Evolutionary conservation across 345 rosid genomes (phyloP).

Genomic region (Eucalyptus polyanthemos): DNA sequence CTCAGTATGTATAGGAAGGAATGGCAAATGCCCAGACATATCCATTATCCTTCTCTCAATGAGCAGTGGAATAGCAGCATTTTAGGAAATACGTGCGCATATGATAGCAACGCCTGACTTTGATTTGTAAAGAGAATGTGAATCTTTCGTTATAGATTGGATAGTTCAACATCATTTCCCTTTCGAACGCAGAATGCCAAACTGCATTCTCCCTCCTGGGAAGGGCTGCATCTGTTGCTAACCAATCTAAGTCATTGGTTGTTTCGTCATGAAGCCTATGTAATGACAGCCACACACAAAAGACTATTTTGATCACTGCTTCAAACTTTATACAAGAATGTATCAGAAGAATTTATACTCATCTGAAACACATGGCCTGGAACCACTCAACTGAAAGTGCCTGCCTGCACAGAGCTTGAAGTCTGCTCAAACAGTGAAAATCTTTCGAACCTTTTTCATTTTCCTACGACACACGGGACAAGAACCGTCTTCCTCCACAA

Average conservation of each 20-base stretch:
- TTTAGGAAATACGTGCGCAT: background rate
- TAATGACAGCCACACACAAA: background rate
- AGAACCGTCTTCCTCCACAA: constrained; percentile 33
- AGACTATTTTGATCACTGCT: background rate
- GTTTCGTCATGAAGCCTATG: background rate
- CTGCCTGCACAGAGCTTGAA: background rate
- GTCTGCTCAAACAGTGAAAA: constrained; percentile 30
- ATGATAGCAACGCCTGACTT: background rate
- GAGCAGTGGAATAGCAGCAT: background rate
- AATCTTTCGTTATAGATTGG: background rate
- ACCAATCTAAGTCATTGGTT: background rate
- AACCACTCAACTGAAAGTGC: background rate
- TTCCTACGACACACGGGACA: constrained; percentile 44
- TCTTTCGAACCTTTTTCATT: constrained; percentile 51
- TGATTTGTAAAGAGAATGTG: background rate
- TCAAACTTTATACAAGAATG: background rate
- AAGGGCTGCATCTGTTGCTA: background rate
- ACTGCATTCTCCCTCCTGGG: background rate
- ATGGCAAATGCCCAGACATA: background rate
- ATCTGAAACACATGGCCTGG: background rate
- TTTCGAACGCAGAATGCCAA: background rate
- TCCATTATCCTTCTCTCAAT: background rate
- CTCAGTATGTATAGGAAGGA: background rate
- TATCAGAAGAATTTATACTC: background rate
- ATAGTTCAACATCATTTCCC: background rate